phyloP scores from a whole-genome alignment of 2,329 filamentous ascomycete species.

The Pseudogymnoascus sp. region DNA sequence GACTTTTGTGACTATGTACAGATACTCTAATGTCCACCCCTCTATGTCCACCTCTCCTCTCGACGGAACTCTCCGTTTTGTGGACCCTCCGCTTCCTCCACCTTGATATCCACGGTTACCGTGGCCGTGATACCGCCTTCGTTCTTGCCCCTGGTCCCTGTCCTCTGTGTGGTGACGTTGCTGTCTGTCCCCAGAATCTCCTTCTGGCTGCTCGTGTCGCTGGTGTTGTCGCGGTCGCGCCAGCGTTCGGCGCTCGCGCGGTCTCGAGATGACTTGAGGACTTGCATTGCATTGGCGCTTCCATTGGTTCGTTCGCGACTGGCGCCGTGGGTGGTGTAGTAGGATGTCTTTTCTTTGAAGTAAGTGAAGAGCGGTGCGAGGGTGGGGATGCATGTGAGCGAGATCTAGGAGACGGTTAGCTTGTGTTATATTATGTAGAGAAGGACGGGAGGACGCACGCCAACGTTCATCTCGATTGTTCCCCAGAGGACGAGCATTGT shows the following conservation, averaged over 20 bases:
- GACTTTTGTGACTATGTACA: not conserved
- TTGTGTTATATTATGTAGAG: not conserved
- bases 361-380: slow-evolving; percentile 14
- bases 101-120: slow-evolving; percentile 1
- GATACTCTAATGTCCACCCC: not conserved
- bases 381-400: slow-evolving; percentile 15
- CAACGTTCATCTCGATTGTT: slow-evolving; percentile 49
- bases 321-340: slow-evolving; percentile 3
- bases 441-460: slow-evolving; percentile 32
- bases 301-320: not conserved
- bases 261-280: not conserved
- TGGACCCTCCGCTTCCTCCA: not conserved
- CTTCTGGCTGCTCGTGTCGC: slow-evolving; percentile 9
- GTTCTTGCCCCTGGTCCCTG: not conserved
- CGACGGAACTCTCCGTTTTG: not conserved
- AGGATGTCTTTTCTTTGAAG: slow-evolving; percentile 11
- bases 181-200: not conserved
- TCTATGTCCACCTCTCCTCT: not conserved
- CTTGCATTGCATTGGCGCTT: not conserved
- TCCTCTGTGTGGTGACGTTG: not conserved
- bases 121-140: slow-evolving; percentile 2
- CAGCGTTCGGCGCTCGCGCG: not conserved
- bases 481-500: slow-evolving; percentile 51
- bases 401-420: slow-evolving; percentile 11
- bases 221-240: slow-evolving; percentile 9